These are phyloP conservation scores for Globisporangium perplexum DNA, from an alignment of 352 stramenopile genomes.

Conservation along the genomic window DNA sequence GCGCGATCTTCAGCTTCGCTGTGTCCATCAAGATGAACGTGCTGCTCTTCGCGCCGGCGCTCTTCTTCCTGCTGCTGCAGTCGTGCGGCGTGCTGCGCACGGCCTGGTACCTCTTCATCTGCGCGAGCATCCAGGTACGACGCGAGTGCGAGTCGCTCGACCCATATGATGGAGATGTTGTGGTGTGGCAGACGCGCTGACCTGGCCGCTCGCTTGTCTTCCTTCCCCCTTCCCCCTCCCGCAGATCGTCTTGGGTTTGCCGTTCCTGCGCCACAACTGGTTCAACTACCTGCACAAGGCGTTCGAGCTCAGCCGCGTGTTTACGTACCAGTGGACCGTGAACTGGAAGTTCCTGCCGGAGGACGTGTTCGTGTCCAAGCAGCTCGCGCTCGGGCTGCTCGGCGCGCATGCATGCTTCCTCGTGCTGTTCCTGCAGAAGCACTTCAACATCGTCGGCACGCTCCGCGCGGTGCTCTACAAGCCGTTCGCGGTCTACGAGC, in stretches of 20 bases:
- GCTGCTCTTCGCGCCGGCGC: constrained; percentile 94
- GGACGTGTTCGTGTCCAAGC: constrained; percentile 67
- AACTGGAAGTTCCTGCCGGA: constrained; percentile 94
- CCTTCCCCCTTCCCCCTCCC: too few relatives aligned
- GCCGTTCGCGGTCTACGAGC: constrained; percentile 66
- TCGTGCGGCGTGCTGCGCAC: constrained; percentile 75
- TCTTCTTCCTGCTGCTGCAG: constrained; percentile 96
- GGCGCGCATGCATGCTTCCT: constrained; percentile 63
- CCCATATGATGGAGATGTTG: too few relatives aligned
- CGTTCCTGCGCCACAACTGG: constrained; percentile 95
- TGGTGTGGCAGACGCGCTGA: too few relatives aligned
- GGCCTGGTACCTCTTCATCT: constrained; percentile 87
- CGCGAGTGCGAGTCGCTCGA: too few relatives aligned
- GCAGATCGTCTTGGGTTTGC: constrained; percentile 88
- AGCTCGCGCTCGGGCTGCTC: constrained; percentile 56
- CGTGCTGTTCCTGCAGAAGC: constrained; percentile 73
- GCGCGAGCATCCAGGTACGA: constrained; percentile 80
- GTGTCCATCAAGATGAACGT: constrained; percentile 99
- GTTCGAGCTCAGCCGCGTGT: constrained; percentile 97
- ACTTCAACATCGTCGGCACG: constrained; percentile 76
- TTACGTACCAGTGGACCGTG: constrained; percentile 99
- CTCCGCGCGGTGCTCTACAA: constrained; percentile 66
- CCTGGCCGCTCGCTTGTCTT: too few relatives aligned
- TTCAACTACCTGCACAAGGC: constrained; percentile 94
- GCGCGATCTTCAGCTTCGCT: constrained; percentile 93